These are phyloP conservation scores for Zanthoxylum bungeanum DNA, from an alignment of 345 rosid species.

Conservation along the genomic window DNA sequence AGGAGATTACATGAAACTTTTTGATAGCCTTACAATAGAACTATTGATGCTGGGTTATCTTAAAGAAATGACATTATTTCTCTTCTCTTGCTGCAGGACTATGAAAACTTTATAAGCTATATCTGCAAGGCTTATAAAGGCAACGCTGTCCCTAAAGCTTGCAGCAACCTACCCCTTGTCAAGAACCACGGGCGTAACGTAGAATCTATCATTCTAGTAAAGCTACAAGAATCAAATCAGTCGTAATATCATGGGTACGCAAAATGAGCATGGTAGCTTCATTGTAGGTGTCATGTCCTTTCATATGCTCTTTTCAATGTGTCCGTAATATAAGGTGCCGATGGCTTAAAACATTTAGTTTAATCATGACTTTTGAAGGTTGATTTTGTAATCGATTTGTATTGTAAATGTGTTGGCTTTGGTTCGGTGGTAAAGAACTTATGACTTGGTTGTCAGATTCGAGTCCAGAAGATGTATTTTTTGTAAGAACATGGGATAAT, in stretches of 20 bases:
- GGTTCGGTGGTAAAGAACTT: no score
- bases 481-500: no score
- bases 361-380: neutral
- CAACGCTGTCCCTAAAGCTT: conserved; percentile 41
- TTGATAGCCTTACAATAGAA: neutral
- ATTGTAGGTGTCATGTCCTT: neutral
- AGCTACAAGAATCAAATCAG: conserved; percentile 17
- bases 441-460: no score
- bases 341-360: neutral
- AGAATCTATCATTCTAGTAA: conserved; percentile 32
- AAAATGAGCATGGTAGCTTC: conserved; percentile 19
- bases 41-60: neutral
- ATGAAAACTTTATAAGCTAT: conserved; percentile 70
- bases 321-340: neutral
- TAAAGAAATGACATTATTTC: neutral
- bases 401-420: neutral
- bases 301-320: neutral
- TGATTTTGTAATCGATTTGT: no score
- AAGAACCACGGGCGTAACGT: conserved; percentile 15
- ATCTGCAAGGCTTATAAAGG: conserved; percentile 78
- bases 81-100: conserved; percentile 47
- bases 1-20: neutral
- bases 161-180: conserved; percentile 34
- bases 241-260: conserved; percentile 21
- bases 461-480: no score